Base-by-base conservation (phyloP, 2,329 filamentous ascomycete genomes). In the Juglanconis sp. region DNA sequence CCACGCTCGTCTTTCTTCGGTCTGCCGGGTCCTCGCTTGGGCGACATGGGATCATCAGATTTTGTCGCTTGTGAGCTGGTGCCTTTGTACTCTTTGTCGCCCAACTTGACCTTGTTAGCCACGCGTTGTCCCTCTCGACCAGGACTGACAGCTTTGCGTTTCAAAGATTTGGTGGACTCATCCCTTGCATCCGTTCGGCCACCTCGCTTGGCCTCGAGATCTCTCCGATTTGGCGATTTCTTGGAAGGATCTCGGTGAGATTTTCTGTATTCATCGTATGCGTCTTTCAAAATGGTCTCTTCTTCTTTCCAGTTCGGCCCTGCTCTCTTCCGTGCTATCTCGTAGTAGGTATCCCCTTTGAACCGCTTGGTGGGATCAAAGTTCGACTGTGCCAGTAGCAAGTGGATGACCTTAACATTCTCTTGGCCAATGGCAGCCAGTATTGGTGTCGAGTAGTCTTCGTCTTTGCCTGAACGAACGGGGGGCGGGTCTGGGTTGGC, bases 221-320 rank as follows among this genome's bases (percentile, higher is more conserved):
- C 81, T 38, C 70, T 69, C 24, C 76, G 75, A 35, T 68, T 74
- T 2, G 84, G 82, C 24, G 83, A 83, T 60, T 81, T 83, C 65
- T 82, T 86, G 17, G 72, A 66, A 11, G 70, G 67, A 24, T 79
- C 77, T 64, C 81, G 83, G 53, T 81, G 77, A 2, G 72, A 72
- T 57, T 82, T 83, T 65, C 80, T 84, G 66, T 84, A 85, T 35
- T 84, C 82, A 60, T 92, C 88, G 65, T 87, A 92, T 3, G 89
- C 85, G 44, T 87, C 82, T 71, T 93, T 93, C 53, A 99, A 74
- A 58, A 96, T 78, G 48, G 92, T 85, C 65, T 90, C 87, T 72
- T 99, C 95, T 63, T 94, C 87, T 71, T 94, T 88, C 92, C 93
- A 97, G 62, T 91, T 89, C 7, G 93, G 91, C 0, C 95, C 94